phyloP scores from a whole-genome alignment of 169 alveolate species.

The Theileria orientalis region DNA sequence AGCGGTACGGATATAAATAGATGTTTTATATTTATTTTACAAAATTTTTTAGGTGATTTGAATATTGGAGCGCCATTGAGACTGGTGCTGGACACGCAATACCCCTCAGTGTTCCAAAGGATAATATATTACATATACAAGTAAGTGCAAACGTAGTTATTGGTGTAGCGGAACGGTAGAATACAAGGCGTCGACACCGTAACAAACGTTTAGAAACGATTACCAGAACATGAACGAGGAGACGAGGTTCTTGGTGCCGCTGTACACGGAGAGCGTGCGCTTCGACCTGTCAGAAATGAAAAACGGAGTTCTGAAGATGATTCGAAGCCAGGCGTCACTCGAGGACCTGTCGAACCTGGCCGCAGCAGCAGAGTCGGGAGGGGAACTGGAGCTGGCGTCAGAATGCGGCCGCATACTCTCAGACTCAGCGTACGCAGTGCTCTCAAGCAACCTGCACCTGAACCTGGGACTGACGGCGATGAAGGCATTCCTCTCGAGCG shows the following conservation, averaged over 20 bases:
- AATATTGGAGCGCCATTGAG: background rate
- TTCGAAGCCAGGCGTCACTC: slow-evolving; percentile 37
- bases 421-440: slow-evolving; percentile 55
- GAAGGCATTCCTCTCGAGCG: slow-evolving; percentile 41
- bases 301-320: slow-evolving; percentile 43
- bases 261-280: slow-evolving; percentile 47
- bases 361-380: slow-evolving; percentile 47
- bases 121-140: slow-evolving; percentile 60
- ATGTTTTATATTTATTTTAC: background rate
- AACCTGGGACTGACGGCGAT: slow-evolving; percentile 41
- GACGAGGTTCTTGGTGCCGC: slow-evolving; percentile 33
- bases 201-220: slow-evolving; percentile 28
- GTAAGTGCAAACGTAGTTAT: background rate
- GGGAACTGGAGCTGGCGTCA: slow-evolving; percentile 52
- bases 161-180: no score
- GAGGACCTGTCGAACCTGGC: slow-evolving; percentile 46
- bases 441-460: slow-evolving; percentile 33
- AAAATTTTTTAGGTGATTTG: background rate
- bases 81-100: slow-evolving; percentile 28
- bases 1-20: background rate
- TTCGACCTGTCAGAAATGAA: slow-evolving; percentile 42
- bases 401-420: slow-evolving; percentile 62
- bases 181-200: no score
- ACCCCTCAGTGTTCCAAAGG: slow-evolving; percentile 53
- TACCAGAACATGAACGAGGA: slow-evolving; percentile 59